phyloP scores from a whole-genome alignment of 495 filamentous ascomycete species.

The Aspergillus conjunctus region DNA sequence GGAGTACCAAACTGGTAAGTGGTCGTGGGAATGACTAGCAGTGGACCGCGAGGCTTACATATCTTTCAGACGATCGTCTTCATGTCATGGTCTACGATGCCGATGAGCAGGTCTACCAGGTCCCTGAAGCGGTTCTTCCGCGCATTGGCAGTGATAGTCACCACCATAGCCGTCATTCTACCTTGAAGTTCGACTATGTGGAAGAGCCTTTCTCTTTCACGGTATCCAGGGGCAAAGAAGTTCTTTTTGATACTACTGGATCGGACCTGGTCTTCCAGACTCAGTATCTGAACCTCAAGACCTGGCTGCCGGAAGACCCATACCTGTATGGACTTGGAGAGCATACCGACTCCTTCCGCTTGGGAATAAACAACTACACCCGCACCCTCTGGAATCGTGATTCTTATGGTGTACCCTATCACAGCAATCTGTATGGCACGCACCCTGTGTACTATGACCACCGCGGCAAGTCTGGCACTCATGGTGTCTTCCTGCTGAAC shows the following conservation, averaged over 20 bases:
- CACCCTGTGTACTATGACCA: constrained; percentile 88
- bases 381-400: constrained; percentile 83
- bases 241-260: constrained; percentile 77
- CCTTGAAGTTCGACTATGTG: constrained; percentile 65
- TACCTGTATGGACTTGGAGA: constrained; percentile 83
- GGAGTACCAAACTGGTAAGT: constrained; percentile 72
- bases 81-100: constrained; percentile 83
- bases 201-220: constrained; percentile 75
- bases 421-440: constrained; percentile 79
- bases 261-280: constrained; percentile 74
- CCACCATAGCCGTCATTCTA: constrained; percentile 29
- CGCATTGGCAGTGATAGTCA: constrained; percentile 47
- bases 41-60: neutral
- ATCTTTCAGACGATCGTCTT: constrained; percentile 64
- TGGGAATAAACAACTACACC: constrained; percentile 73
- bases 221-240: constrained; percentile 64
- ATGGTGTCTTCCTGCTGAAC: constrained; percentile 82
- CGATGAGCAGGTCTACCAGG: constrained; percentile 73
- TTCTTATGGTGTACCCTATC: constrained; percentile 63
- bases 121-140: constrained; percentile 71
- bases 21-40: constrained; percentile 11
- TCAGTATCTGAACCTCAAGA: constrained; percentile 74
- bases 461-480: constrained; percentile 63
- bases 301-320: constrained; percentile 64
- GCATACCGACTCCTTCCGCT: constrained; percentile 70